Evolutionary conservation across 306 rosid genomes (phyloP).

Genomic region (Parietaria judaica): DNA sequence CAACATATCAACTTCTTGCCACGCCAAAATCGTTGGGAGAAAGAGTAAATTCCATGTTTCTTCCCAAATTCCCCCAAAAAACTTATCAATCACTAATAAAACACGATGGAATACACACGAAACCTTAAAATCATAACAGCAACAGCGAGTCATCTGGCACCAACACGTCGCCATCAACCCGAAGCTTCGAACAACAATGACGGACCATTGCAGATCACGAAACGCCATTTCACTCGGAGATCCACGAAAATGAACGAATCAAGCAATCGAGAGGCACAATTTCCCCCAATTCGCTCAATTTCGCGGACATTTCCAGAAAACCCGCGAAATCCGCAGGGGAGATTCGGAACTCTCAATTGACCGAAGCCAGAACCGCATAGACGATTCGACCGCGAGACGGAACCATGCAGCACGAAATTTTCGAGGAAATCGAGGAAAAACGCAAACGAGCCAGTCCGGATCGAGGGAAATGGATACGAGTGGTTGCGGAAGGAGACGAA

Average conservation of each 20-base stretch:
- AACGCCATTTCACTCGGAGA: not conserved
- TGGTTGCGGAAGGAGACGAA: slow-evolving; percentile 1
- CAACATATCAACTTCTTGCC: too few species aligned
- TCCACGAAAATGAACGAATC: slow-evolving; percentile 3
- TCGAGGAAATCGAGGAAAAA: not conserved
- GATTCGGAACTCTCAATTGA: not conserved
- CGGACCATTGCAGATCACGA: slow-evolving; percentile 3
- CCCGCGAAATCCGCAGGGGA: slow-evolving; percentile 1
- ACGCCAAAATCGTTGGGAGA: not conserved
- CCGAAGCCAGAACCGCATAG: not conserved
- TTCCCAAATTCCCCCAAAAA: slow-evolving; percentile 1
- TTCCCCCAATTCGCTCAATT: slow-evolving; percentile 3
- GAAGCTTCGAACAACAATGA: not conserved
- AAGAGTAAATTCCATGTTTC: not conserved
- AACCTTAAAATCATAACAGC: not conserved
- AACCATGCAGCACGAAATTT: not conserved
- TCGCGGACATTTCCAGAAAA: not conserved
- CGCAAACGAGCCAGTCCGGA: not conserved
- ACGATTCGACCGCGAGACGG: not conserved
- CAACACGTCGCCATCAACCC: not conserved
- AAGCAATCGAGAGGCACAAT: not conserved
- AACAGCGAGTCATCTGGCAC: not conserved
- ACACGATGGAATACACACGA: not conserved
- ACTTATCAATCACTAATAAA: not conserved
- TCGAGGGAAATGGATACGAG: not conserved